phyloP scores from a whole-genome alignment of 1,284 basidiomycete species.

The Leccinum subrobustum region DNA sequence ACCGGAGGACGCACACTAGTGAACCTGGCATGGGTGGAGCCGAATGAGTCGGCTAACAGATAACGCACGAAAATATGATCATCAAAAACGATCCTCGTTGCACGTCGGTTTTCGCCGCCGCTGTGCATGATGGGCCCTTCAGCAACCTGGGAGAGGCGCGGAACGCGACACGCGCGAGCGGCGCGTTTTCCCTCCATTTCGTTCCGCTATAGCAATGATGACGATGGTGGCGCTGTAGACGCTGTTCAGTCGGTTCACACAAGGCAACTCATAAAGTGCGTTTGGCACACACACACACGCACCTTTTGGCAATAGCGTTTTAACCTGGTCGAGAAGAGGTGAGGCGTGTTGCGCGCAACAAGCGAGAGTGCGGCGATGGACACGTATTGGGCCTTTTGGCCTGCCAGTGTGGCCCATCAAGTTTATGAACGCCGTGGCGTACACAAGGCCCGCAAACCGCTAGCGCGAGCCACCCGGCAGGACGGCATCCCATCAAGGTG shows the following conservation, averaged over 20 bases:
- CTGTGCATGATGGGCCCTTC: slow-evolving; percentile 7
- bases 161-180: slow-evolving; percentile 13
- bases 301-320: slow-evolving; percentile 11
- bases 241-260: not conserved
- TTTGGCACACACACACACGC: slow-evolving; percentile 6
- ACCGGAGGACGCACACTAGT: not conserved
- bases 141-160: slow-evolving; percentile 10
- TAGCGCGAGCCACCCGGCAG: slow-evolving; percentile 6
- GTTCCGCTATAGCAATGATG: slow-evolving; percentile 10
- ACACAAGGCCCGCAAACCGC: slow-evolving; percentile 14
- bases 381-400: slow-evolving; percentile 5
- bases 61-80: slow-evolving; percentile 4
- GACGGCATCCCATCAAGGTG: slow-evolving; percentile 18
- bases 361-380: slow-evolving; percentile 16
- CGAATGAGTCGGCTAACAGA: slow-evolving; percentile 16
- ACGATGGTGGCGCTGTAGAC: slow-evolving; percentile 11
- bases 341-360: slow-evolving; percentile 19
- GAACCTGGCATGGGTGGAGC: slow-evolving; percentile 3
- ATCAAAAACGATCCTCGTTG: slow-evolving; percentile 3
- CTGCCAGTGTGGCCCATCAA: slow-evolving; percentile 12
- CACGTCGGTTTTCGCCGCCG: slow-evolving; percentile 11
- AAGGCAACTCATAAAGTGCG: slow-evolving; percentile 7
- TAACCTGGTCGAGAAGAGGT: slow-evolving; percentile 12
- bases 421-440: slow-evolving; percentile 23
- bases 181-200: slow-evolving; percentile 7